Conservation (phyloP, 805 yeast species). For the Kazachstania viticola region DNA sequence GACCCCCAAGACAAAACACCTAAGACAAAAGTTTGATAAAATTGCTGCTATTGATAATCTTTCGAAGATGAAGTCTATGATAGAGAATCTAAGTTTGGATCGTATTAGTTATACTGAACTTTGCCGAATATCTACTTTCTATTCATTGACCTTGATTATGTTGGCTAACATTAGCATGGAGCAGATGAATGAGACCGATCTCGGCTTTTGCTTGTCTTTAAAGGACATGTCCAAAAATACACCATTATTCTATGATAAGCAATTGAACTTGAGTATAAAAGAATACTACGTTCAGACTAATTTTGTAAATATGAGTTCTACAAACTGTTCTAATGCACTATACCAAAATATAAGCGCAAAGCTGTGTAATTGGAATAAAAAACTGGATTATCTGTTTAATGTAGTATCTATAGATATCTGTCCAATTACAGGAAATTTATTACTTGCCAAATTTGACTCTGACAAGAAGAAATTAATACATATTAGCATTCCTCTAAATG, state of each 20-base stretch:
- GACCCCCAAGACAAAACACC: constrained; percentile 20
- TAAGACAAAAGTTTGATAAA: constrained; percentile 18
- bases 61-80: constrained; percentile 5
- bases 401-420: constrained; percentile 52
- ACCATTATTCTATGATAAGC: constrained; percentile 17
- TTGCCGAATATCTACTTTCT: constrained; percentile 11
- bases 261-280: constrained; percentile 8
- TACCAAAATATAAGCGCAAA: background rate
- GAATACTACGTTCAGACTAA: constrained; percentile 7
- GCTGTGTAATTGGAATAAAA: too few relatives aligned
- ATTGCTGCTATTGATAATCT: constrained; percentile 14
- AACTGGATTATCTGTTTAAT: constrained; percentile 9
- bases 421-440: constrained; percentile 42
- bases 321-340: constrained; percentile 1
- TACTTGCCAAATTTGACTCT: constrained; percentile 36
- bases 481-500: constrained; percentile 47
- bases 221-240: constrained; percentile 14
- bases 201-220: constrained; percentile 7
- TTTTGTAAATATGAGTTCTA: too few relatives aligned
- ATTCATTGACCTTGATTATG: constrained; percentile 12
- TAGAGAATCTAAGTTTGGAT: constrained; percentile 9
- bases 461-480: constrained; percentile 31
- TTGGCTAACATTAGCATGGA: constrained; percentile 11
- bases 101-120: constrained; percentile 11
- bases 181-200: background rate